Evolutionary conservation across 2,329 filamentous ascomycete genomes (phyloP).

Genomic region (Colletotrichum truncatum): DNA sequence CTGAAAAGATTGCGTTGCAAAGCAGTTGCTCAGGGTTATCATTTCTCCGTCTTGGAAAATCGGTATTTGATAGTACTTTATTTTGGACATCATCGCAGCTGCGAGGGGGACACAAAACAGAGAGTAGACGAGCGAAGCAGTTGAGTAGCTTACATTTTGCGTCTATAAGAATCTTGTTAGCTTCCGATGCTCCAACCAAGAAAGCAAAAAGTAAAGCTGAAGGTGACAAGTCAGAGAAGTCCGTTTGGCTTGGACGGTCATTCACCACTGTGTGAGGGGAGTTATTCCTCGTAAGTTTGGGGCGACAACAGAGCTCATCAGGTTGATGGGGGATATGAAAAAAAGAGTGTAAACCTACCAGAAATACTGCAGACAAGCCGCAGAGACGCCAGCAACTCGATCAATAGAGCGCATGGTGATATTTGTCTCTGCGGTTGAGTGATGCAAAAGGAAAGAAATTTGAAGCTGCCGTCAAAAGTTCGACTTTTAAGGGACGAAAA

Average conservation of each 20-base stretch:
- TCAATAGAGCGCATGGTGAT: constrained; percentile 6
- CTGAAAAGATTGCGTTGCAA: background rate
- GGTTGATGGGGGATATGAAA: constrained; percentile 30
- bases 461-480: background rate
- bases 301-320: constrained; percentile 60
- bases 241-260: constrained; percentile 68
- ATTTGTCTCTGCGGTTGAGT: constrained; percentile 20
- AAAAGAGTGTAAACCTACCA: constrained; percentile 26
- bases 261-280: constrained; percentile 55
- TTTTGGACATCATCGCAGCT: constrained; percentile 49
- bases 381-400: constrained; percentile 14
- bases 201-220: background rate
- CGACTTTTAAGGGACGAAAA: constrained; percentile 21
- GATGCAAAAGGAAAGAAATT: background rate
- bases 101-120: constrained; percentile 19
- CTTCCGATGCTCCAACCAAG: background rate
- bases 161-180: constrained; percentile 12
- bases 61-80: constrained; percentile 57
- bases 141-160: constrained; percentile 6
- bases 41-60: constrained; percentile 49
- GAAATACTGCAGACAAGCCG: background rate
- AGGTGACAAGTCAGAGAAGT: constrained; percentile 53
- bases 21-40: constrained; percentile 37
- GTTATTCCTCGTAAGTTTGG: constrained; percentile 59
- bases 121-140: background rate